Base-by-base conservation (phyloP, 2,329 filamentous ascomycete species). In the Amesomyces nigricolor region DNA sequence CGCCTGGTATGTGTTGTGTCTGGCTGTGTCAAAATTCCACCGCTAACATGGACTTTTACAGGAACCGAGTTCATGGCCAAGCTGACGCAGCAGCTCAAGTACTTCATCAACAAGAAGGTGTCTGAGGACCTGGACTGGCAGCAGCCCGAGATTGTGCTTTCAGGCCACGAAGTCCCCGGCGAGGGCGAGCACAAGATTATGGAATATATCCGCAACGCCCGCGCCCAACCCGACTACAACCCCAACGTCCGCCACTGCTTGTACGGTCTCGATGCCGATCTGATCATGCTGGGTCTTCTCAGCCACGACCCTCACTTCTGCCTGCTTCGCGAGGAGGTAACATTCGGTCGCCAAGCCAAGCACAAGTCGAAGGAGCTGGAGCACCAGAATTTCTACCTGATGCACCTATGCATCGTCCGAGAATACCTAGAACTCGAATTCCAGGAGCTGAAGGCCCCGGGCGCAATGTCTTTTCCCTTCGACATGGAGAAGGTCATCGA, bases 141-240 rank as follows among this genome's bases (percentile, higher is more conserved):
- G 74, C 89, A 89, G 58, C 94, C 95, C 62, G 91, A 97, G 68
- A 86, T 99, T 64, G 91, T 99, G 51, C 80, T 99, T 57, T 99
- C 94, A 5, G 94, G 95, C 53, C 95, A 99, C 68, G 95, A 99
- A 72, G 92, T 97, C 26, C 94, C 94, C 6, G 94, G 94, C 65
- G 95, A 99, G 74, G 94, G 94, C 65, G 94, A 99, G 73, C 94
- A 99, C 78, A 99, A 99, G 76, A 96, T 99, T 73, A 99, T 99
- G 94, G 95, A 99, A 73, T 99, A 99, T 72, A 99, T 99, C 71
- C 88, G 94, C 64, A 89, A 95, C 72, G 89, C 94, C 60, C 97
- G 97, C 78, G 91, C 92, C 47, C 94, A 99, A 72, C 89, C 89
- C 2, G 83, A 86, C 61, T 99, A 99, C 72, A 86, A 96, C 70